A percentile compares a stretch with the other conserved stretches of the same genome.
Evolutionary conservation across 2,329 filamentous ascomycete genomes (phyloP).

Genomic region (Pseudopithomyces chartarum): DNA sequence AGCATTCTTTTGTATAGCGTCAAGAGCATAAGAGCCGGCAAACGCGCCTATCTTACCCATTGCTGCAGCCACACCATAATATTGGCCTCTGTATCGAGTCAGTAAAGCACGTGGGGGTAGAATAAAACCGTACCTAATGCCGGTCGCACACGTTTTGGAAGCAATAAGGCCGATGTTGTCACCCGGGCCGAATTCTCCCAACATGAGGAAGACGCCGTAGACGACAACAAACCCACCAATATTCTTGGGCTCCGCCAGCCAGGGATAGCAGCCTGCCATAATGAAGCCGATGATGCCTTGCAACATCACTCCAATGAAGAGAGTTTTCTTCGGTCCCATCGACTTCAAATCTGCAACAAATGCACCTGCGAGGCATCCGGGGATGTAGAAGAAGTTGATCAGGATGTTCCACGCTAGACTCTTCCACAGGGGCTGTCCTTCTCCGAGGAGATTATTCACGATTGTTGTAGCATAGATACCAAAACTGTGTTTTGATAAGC

Average conservation of each 20-base stretch:
- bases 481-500: conserved; percentile 56
- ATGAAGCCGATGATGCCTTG: conserved; percentile 85
- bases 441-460: conserved; percentile 66
- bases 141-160: conserved; percentile 85
- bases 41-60: conserved; percentile 82
- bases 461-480: conserved; percentile 83
- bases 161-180: conserved; percentile 91
- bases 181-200: conserved; percentile 83
- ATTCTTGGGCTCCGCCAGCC: conserved; percentile 68
- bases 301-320: conserved; percentile 70
- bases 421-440: conserved; percentile 69
- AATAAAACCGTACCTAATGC: conserved; percentile 60
- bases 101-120: background rate
- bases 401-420: conserved; percentile 88
- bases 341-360: conserved; percentile 70
- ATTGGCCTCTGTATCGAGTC: conserved; percentile 65
- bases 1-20: conserved; percentile 58
- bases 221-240: conserved; percentile 79
- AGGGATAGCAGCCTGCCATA: conserved; percentile 80
- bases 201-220: conserved; percentile 76
- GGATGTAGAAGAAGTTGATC: conserved; percentile 87
- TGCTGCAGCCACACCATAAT: conserved; percentile 73
- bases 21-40: conserved; percentile 82
- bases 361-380: conserved; percentile 78
- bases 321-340: conserved; percentile 76